phyloP scores from a whole-genome alignment of 176 grass and related monocot species.

The Dactylis glomerata region DNA sequence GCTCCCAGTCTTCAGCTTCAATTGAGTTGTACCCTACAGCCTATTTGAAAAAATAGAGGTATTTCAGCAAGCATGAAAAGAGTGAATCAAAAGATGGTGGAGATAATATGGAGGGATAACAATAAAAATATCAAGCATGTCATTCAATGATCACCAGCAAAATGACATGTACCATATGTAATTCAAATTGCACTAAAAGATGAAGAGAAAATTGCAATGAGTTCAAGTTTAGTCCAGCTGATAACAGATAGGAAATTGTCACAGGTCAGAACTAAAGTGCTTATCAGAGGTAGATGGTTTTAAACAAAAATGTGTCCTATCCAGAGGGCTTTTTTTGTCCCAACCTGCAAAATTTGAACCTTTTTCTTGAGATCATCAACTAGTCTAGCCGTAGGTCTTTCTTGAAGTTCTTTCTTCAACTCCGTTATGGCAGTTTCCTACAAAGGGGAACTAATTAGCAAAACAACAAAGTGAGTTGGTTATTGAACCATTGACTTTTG shows the following conservation, averaged over 20 bases:
- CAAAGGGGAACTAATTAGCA: slow-evolving; percentile 31
- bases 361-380: slow-evolving; percentile 99
- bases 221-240: no score
- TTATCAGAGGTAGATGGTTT: no score
- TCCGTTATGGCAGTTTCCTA: slow-evolving; percentile 77
- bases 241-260: no score
- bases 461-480: not conserved
- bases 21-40: slow-evolving; percentile 99
- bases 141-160: slow-evolving; percentile 6
- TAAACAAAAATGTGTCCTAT: no score
- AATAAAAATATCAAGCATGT: slow-evolving; percentile 2
- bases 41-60: slow-evolving; percentile 29
- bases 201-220: no score
- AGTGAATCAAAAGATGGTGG: slow-evolving; percentile 15
- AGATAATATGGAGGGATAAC: not conserved
- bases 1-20: slow-evolving; percentile 99
- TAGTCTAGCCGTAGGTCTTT: slow-evolving; percentile 80
- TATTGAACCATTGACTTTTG: slow-evolving; percentile 2
- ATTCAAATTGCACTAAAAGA: no score
- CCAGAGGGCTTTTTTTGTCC: not conserved
- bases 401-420: slow-evolving; percentile 91
- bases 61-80: slow-evolving; percentile 25
- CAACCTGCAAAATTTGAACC: slow-evolving; percentile 95
- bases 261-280: no score
- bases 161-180: no score